Base-by-base conservation (phyloP, 2,329 filamentous ascomycete species). In the Plenodomus lindquistii region DNA sequence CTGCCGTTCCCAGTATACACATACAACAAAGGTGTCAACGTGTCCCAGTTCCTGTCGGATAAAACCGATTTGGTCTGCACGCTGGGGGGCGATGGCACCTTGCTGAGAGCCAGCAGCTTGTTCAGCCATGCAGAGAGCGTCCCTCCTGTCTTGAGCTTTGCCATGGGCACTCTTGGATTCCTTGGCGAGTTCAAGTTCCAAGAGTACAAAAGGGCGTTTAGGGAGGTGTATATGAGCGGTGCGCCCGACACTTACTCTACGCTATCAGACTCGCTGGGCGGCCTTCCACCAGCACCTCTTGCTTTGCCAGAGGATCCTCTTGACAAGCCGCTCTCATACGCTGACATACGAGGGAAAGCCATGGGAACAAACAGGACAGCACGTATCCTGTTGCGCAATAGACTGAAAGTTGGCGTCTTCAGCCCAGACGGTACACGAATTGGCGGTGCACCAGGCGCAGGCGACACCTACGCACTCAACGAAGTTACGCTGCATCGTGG, bases 111-210 rank as follows among this genome's bases (percentile, higher is more conserved):
- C 0, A 88, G 90, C 2, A 92, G 88, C 44, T 81, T 97, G 4
- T 97, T 95, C 75, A 91, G 91, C 50, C 87, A 89, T 31, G 85
- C 89, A 37, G 79, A 82, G 2, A 85, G 85, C 37, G 93, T 99
- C 0, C 94, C 94, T 0, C 94, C 94, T 0, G 88, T 99, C 27
- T 78, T 99, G 7, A 91, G 90, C 1, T 99, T 99, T 68, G 96
- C 91, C 69, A 97, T 99, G 90, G 94, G 94, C 5, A 95, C 93
- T 0, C 77, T 99, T 1, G 94, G 94, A 0, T 99, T 99, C 60
- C 76, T 99, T 7, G 92, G 93, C 15, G 93, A 97, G 73, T 99
- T 93, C 92, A 95, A 94, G 63, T 97, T 97, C 69, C 80, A 81
- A 6, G 92, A 97, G 63, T 90, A 95, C 75, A 96, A 96, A 74